Evolutionary conservation across 345 rosid genomes (phyloP), one percentile per base, ranked within the genome.

Genomic region (Gossypium bickii): DNA sequence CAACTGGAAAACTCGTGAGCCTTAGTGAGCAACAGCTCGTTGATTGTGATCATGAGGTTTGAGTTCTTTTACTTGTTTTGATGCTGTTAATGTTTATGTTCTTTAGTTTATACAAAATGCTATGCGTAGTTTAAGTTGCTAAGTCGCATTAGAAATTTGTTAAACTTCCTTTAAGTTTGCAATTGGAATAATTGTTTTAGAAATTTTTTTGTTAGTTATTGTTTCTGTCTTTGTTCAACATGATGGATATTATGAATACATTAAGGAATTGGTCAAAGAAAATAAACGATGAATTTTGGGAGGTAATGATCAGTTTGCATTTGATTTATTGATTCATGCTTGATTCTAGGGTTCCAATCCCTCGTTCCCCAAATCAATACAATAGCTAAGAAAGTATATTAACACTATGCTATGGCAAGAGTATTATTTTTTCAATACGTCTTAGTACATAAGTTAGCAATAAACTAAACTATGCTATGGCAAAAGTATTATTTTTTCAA

Each of bases 21-120:
- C 97, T 95, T 9, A 95, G 98, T 27, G 99, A 95, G 84, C 99
- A 95, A 68, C 99, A 95, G 89, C 98, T 95, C 67, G 99, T 95
- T 70, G 99, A 95, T 77, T 95, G 99, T 78, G 99, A 95, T 76
- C 98, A 93, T 24, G 98, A 95, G 99, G 99, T 95, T 78, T 25
- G 67, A 13, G 71, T 48, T 59, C 51, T 51, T 25, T 18, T 6
- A 22, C 47, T 9, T 11, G 17, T 41, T 16, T 67, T 11, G 3
- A 17, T 10, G 9, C 18, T 70, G 52, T 52, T 11, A 38, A 17
- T 52, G 9, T 1, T 2, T 48, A 16, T 47, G 58, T 25, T 12
- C 12, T 57, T 65, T 65, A 43, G 13, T 43, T 47, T 13, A 7
- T 67, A 20, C 34, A 0, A 20, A 47, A 22, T 51, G 41, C 13